Conservation (phyloP, 140 eudicot genomes). For the Erigeron philadelphicus region DNA sequence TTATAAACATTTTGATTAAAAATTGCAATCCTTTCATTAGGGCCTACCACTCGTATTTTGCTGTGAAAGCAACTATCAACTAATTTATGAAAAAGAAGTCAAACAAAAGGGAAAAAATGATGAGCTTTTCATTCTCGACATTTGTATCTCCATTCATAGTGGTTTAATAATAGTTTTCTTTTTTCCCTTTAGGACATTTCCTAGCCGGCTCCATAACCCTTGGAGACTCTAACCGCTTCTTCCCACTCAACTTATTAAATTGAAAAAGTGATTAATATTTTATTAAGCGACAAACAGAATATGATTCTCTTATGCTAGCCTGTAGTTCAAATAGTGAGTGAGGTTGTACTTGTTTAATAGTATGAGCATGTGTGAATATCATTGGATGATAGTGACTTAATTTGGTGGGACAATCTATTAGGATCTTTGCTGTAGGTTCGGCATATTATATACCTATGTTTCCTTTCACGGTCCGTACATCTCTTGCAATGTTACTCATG, state of each 20-base stretch:
- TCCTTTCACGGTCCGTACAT: conserved; percentile 1
- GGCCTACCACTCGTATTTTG: conserved; percentile 39
- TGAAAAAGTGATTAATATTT: conserved; percentile 27
- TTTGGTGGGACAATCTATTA: conserved; percentile 28
- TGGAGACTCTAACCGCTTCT: conserved; percentile 37
- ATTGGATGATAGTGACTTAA: conserved; percentile 45
- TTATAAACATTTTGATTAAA: background rate
- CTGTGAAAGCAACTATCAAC: conserved; percentile 17
- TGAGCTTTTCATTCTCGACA: conserved; percentile 21
- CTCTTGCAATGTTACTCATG: conserved; percentile 12
- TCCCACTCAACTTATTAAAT: conserved; percentile 32
- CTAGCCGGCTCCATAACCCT: conserved; percentile 56
- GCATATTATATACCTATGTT: conserved; percentile 3
- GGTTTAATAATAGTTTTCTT: conserved; percentile 23
- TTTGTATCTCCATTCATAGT: conserved; percentile 27
- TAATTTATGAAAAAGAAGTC: conserved; percentile 26
- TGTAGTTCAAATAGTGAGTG: conserved; percentile 27
- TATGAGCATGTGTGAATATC: conserved; percentile 19
- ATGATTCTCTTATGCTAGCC: conserved; percentile 42
- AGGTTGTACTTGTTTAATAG: conserved; percentile 15
- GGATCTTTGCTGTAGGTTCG: conserved; percentile 34
- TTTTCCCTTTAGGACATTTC: conserved; percentile 27
- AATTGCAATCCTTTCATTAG: background rate
- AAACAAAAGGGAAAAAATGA: conserved; percentile 16
- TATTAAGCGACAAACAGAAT: conserved; percentile 32